Evolutionary conservation across 306 rosid genomes (phyloP).

Genomic region (Cajanus cajan): DNA sequence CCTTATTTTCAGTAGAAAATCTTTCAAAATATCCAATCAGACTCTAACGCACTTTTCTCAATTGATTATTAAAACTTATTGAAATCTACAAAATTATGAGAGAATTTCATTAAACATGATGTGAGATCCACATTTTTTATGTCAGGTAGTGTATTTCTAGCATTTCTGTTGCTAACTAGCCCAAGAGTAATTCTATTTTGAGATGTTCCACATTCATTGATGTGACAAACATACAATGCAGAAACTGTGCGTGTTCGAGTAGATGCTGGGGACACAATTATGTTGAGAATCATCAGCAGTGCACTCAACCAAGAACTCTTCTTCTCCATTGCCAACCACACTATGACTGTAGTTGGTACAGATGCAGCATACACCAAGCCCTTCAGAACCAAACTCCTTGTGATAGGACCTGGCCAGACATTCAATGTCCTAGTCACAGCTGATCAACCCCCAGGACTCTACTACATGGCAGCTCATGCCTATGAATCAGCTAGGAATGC

Average conservation of each 20-base stretch:
- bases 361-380: slow-evolving; percentile 85
- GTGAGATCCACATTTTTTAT: too few relatives aligned
- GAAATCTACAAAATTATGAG: too few relatives aligned
- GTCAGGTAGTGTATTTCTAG: too few relatives aligned
- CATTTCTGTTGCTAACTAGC: neutral
- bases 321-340: slow-evolving; percentile 80
- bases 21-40: too few relatives aligned
- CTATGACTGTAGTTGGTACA: slow-evolving; percentile 68
- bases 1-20: too few relatives aligned
- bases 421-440: slow-evolving; percentile 72
- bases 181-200: neutral
- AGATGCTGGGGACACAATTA: slow-evolving; percentile 58
- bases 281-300: slow-evolving; percentile 67
- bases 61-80: too few relatives aligned
- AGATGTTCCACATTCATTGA: neutral
- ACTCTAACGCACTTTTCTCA: too few relatives aligned
- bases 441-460: slow-evolving; percentile 65
- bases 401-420: slow-evolving; percentile 89
- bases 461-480: slow-evolving; percentile 78
- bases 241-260: slow-evolving; percentile 65
- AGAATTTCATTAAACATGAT: too few relatives aligned
- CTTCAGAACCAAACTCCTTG: slow-evolving; percentile 53
- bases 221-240: slow-evolving; percentile 39
- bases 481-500: slow-evolving; percentile 76
- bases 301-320: slow-evolving; percentile 86